These are phyloP conservation scores for Aspergillus carlsbadensis DNA, from an alignment of 495 filamentous ascomycete genomes.

Conservation along the genomic window DNA sequence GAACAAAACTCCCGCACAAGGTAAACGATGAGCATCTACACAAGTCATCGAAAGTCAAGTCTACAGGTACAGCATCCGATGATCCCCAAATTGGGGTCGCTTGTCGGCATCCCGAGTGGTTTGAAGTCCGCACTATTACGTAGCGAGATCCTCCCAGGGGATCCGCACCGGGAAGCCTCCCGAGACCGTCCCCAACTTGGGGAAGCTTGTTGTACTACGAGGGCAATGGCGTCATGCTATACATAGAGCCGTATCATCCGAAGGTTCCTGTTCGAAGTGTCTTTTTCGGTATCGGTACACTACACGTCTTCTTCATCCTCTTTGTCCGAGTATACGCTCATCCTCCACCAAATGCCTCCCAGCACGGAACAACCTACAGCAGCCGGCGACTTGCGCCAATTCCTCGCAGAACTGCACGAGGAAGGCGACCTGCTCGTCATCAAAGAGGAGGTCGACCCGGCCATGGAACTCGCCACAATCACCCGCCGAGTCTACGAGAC, in stretches of 20 bases:
- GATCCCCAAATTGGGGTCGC: too few relatives aligned
- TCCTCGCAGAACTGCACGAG: slow-evolving; percentile 27
- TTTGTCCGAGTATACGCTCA: not conserved
- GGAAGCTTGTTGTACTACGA: not conserved
- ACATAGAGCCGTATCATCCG: not conserved
- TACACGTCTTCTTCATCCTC: not conserved
- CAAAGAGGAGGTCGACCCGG: slow-evolving; percentile 30
- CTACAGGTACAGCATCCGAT: too few relatives aligned
- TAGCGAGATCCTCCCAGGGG: too few relatives aligned
- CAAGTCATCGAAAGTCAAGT: too few relatives aligned
- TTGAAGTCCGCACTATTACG: too few relatives aligned
- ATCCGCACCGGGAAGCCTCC: not conserved
- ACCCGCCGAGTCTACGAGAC: slow-evolving; percentile 34
- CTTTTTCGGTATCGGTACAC: not conserved
- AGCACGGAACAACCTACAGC: not conserved
- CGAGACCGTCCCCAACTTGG: not conserved
- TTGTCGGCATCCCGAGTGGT: too few relatives aligned
- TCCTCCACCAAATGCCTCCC: not conserved
- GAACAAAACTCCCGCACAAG: too few relatives aligned
- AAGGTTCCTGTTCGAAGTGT: too few relatives aligned
- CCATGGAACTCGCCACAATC: slow-evolving; percentile 35
- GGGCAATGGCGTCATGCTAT: not conserved
- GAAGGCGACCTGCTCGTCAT: slow-evolving; percentile 36
- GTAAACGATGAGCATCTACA: too few relatives aligned
- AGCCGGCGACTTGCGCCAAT: slow-evolving; percentile 23